A percentile compares a stretch with the other conserved stretches of the same genome.
phyloP scores from a whole-genome alignment of 2,329 filamentous ascomycete species.

The Passalora sequoiae region DNA sequence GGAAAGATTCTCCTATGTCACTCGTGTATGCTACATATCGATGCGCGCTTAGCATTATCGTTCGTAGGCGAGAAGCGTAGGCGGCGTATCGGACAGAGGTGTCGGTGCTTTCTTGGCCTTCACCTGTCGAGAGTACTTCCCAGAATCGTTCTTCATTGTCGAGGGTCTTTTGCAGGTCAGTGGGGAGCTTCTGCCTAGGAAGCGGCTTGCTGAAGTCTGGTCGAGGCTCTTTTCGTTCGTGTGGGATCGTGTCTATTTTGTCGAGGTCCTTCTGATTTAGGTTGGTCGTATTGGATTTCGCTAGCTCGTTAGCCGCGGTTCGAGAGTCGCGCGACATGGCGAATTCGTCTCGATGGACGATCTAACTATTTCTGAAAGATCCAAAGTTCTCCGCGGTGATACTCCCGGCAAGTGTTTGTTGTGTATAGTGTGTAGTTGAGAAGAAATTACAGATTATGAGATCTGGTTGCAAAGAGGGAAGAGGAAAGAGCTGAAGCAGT shows the following conservation, averaged over 20 bases:
- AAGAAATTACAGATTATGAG: too few species aligned
- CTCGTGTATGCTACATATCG: slow-evolving; percentile 94
- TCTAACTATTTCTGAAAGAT: too few species aligned
- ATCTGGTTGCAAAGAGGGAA: too few species aligned
- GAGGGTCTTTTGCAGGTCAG: slow-evolving; percentile 51
- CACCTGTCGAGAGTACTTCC: slow-evolving; percentile 54
- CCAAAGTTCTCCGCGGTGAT: too few species aligned
- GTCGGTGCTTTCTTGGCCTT: slow-evolving; percentile 74
- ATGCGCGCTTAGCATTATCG: slow-evolving; percentile 79
- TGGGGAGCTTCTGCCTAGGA: slow-evolving; percentile 50
- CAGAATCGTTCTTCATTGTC: slow-evolving; percentile 67
- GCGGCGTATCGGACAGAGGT: slow-evolving; percentile 84
- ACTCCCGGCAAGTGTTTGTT: too few species aligned
- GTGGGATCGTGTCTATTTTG: slow-evolving; percentile 36
- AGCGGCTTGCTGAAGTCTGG: slow-evolving; percentile 47
- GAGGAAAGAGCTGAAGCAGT: too few species aligned
- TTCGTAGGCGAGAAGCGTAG: slow-evolving; percentile 65
- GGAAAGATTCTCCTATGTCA: slow-evolving; percentile 93
- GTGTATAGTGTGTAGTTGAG: too few species aligned
- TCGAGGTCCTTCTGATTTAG: slow-evolving; percentile 16
- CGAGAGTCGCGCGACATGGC: slow-evolving; percentile 10
- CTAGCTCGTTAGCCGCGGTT: slow-evolving; percentile 37
- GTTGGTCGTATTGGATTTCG: not conserved
- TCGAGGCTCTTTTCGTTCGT: slow-evolving; percentile 39
- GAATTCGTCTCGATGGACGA: too few species aligned